phyloP scores from a whole-genome alignment of 805 yeast genomes.

The Cyberlindnera japonica region DNA sequence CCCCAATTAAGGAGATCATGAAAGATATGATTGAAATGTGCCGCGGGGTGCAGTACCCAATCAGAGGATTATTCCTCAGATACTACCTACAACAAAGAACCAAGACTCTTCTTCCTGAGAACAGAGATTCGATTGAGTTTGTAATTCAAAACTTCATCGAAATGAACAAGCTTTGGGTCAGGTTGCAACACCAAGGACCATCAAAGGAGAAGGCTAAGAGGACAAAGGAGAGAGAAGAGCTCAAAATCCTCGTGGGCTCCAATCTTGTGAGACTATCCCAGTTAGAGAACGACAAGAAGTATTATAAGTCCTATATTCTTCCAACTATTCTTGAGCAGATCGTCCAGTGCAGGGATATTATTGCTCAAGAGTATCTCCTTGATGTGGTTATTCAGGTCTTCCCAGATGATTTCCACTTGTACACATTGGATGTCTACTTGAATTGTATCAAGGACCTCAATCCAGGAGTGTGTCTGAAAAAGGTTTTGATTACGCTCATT shows the following conservation, averaged over 20 bases:
- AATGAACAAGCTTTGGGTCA: conserved; percentile 97
- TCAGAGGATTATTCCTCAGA: conserved; percentile 84
- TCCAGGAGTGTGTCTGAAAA: conserved; percentile 66
- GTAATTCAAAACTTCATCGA: conserved; percentile 86
- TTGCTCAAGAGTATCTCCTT: conserved; percentile 88
- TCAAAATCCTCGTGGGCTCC: conserved; percentile 89
- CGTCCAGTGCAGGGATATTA: conserved; percentile 83
- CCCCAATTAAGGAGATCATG: conserved; percentile 82
- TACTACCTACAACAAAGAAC: conserved; percentile 85
- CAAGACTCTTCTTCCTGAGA: conserved; percentile 41
- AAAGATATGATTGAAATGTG: conserved; percentile 98
- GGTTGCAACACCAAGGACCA: conserved; percentile 94
- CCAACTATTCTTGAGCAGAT: conserved; percentile 87
- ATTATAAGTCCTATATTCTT: conserved; percentile 49
- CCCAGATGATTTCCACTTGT: conserved; percentile 86
- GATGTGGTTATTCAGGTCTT: conserved; percentile 93
- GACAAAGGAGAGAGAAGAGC: conserved; percentile 75
- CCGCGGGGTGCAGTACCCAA: conserved; percentile 93
- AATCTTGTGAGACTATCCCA: conserved; percentile 87
- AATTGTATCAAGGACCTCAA: conserved; percentile 62
- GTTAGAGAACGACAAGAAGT: conserved; percentile 60
- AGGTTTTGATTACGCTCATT: conserved; percentile 65
- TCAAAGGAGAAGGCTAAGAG: conserved; percentile 75
- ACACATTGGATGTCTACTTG: conserved; percentile 64
- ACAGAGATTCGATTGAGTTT: conserved; percentile 71